Conservation (phyloP, 441 rosid genomes). For the Metrosideros polymorpha region DNA sequence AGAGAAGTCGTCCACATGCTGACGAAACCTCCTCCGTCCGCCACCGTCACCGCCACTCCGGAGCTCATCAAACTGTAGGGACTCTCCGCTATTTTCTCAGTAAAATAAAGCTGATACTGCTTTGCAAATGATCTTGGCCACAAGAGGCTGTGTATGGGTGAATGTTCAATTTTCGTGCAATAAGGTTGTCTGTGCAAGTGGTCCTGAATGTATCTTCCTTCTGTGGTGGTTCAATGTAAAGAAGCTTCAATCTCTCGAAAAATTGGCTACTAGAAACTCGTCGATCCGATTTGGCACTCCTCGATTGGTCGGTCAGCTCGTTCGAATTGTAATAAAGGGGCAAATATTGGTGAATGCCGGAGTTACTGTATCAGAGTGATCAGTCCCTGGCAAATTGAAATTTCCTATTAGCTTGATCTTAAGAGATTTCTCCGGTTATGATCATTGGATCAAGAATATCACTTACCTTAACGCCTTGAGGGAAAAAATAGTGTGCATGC, state of each 20-base stretch:
- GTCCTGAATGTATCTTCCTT: background rate
- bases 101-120: background rate
- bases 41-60: conserved; percentile 11
- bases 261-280: background rate
- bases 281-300: background rate
- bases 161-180: background rate
- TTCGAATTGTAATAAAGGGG: background rate
- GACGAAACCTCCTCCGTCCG: conserved; percentile 41
- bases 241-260: background rate
- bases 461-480: background rate
- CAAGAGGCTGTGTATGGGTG: background rate
- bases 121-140: background rate
- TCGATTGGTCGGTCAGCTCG: background rate
- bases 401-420: background rate
- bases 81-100: background rate
- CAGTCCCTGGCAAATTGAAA: background rate
- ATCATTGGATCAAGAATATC: background rate
- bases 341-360: background rate
- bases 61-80: conserved; percentile 26
- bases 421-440: background rate
- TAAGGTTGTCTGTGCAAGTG: background rate
- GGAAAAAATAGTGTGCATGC: background rate
- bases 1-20: conserved; percentile 87
- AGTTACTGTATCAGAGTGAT: background rate
- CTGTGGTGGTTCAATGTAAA: background rate